Percentiles rank a stretch among this genome's conserved stretches.
Conservation (phyloP, 257 asterid species). For the Solanum tarijense region DNA sequence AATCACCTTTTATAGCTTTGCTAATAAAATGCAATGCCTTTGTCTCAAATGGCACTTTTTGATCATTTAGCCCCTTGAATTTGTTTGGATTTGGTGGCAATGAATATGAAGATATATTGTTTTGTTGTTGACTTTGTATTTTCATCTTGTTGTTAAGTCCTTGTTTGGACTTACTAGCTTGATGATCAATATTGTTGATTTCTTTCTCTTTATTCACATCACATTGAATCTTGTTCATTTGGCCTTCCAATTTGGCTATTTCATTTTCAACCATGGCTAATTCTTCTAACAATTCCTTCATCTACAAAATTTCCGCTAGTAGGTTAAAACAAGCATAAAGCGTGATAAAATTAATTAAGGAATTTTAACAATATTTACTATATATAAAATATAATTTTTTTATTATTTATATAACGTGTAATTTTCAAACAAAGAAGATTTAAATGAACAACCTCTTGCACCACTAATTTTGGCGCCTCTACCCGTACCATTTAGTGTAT, state of each 20-base stretch:
- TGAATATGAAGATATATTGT: background rate
- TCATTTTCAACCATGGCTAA: conserved; percentile 67
- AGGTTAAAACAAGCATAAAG: background rate
- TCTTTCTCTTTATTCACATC: conserved; percentile 36
- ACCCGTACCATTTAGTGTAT: background rate
- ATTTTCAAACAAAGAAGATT: background rate
- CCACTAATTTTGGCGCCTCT: background rate
- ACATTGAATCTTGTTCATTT: conserved; percentile 49
- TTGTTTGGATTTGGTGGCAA: conserved; percentile 27
- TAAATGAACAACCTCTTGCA: background rate
- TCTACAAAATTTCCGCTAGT: conserved; percentile 16
- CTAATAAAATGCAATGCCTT: conserved; percentile 75
- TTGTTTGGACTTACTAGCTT: conserved; percentile 9
- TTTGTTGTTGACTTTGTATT: conserved; percentile 6
- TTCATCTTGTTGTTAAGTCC: background rate
- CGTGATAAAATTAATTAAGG: background rate
- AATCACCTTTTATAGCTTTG: conserved; percentile 84
- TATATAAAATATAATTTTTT: background rate
- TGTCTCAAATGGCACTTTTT: conserved; percentile 39
- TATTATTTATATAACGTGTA: no score
- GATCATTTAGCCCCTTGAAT: conserved; percentile 4
- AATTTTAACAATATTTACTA: background rate
- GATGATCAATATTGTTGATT: conserved; percentile 8
- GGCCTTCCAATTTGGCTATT: conserved; percentile 52
- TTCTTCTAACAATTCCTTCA: conserved; percentile 63